Evolutionary conservation across 106 monocot genomes (phyloP), one percentile per base, ranked within the genome.

Genomic region (Chionographis japonica): DNA sequence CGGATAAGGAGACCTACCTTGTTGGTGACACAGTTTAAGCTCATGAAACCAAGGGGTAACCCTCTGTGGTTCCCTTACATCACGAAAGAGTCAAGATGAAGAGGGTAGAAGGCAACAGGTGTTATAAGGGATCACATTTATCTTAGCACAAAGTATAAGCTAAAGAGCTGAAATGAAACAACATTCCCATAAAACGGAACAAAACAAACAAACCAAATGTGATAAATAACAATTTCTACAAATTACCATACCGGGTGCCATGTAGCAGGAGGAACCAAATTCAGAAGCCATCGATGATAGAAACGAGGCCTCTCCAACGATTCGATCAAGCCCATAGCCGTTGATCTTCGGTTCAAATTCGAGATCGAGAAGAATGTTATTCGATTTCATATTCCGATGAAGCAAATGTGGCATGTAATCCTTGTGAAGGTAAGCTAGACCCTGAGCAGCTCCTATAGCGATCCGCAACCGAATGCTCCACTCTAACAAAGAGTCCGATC

Each of bases 331-430:
- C 15, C 74, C 90, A 70, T 80, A 81, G 4, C 65, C 78, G 0
- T 78, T 79, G 19, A 90, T 15, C 60, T 77, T 90, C 6, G 90
- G 71, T 54, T 80, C 77, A 60, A 78, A 84, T 70, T 75, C 82
- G 37, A 59, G 77, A 59, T 72, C 86, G 36, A 90, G 70, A 72
- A 90, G 78, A 56, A 90, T 67, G 43, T 86, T 86, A 36, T 73
- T 81, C 2, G 90, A 80, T 20, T 90, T 90, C 16, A 90, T 8
- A 70, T 86, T 78, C 61, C 90, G 58, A 17, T 90, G 90, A 52
- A 90, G 81, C 52, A 86, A 62, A 43, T 54, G 52, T 0, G 80
- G 75, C 16, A 81, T 65, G 57, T 86, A 75, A 58, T 83, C 80
- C 61, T 65, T 78, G 73, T 90, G 90, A 53, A 90, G 86, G 69